Percentiles rank a stretch among this genome's conserved stretches.
phyloP scores from a whole-genome alignment of 1,284 basidiomycete genomes.

The Trichosporon asahii region DNA sequence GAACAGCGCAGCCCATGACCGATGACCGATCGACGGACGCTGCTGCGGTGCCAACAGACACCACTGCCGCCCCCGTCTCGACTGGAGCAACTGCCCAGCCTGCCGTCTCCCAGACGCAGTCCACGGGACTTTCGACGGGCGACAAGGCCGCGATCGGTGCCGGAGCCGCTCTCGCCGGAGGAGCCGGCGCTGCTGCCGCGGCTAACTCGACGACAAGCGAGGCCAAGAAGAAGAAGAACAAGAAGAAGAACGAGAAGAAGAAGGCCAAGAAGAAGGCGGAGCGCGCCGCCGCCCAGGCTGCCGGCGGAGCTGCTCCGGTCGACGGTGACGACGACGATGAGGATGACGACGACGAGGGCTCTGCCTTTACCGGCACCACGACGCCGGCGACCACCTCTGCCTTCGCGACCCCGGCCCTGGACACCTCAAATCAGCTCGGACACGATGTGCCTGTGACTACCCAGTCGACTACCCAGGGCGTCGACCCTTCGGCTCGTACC shows the following conservation, averaged over 20 bases:
- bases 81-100: background rate
- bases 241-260: slow-evolving; percentile 16
- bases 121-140: background rate
- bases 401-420: slow-evolving; percentile 13
- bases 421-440: slow-evolving; percentile 2
- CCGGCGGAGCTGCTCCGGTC: background rate
- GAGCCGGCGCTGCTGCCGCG: slow-evolving; percentile 8
- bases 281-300: background rate
- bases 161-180: slow-evolving; percentile 10
- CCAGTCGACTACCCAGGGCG: background rate
- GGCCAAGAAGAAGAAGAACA: slow-evolving; percentile 8
- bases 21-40: background rate
- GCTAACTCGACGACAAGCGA: slow-evolving; percentile 13
- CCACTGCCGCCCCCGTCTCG: background rate
- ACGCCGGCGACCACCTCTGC: slow-evolving; percentile 9
- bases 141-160: slow-evolving; percentile 6
- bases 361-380: background rate
- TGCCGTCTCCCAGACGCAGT: background rate
- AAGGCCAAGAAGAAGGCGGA: slow-evolving; percentile 19
- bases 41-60: background rate
- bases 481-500: background rate
- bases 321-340: slow-evolving; percentile 11
- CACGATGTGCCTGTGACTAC: slow-evolving; percentile 1
- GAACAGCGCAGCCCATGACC: background rate
- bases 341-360: background rate